These are phyloP conservation scores for Sistotremastrum niveocremeum DNA, from an alignment of 768 basidiomycete genomes.

Conservation along the genomic window DNA sequence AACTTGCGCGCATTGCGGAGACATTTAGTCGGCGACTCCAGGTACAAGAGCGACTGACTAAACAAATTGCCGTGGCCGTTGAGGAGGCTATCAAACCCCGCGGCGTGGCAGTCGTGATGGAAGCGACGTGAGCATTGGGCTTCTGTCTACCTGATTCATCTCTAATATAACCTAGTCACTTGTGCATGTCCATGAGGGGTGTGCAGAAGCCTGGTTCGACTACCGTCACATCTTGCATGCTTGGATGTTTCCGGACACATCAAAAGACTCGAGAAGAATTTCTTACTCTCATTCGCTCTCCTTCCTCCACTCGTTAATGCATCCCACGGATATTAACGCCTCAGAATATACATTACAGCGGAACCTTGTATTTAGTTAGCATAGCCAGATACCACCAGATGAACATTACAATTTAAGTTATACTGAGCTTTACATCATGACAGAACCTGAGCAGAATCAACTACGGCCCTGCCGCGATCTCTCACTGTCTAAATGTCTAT, in stretches of 20 bases:
- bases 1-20: slow-evolving; percentile 93
- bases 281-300: slow-evolving; percentile 51
- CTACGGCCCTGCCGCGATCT: too few relatives aligned
- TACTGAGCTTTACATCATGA: too few relatives aligned
- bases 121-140: slow-evolving; percentile 68
- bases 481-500: too few relatives aligned
- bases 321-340: too few relatives aligned
- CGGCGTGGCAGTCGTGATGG: slow-evolving; percentile 98
- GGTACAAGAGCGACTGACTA: slow-evolving; percentile 94
- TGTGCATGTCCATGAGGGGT: slow-evolving; percentile 99
- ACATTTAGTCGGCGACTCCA: slow-evolving; percentile 92
- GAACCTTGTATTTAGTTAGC: too few relatives aligned
- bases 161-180: slow-evolving; percentile 42
- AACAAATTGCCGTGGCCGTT: slow-evolving; percentile 95
- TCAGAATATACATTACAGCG: too few relatives aligned
- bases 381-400: too few relatives aligned
- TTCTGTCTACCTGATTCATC: slow-evolving; percentile 5
- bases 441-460: too few relatives aligned
- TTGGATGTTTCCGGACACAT: slow-evolving; percentile 95
- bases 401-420: too few relatives aligned
- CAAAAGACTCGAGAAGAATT: slow-evolving; percentile 98
- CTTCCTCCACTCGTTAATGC: too few relatives aligned
- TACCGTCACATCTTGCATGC: slow-evolving; percentile 95
- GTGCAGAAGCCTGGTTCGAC: slow-evolving; percentile 96
- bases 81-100: slow-evolving; percentile 96